Base-by-base conservation (phyloP, 306 rosid genomes). In the Trichosanthes cucumerina region DNA sequence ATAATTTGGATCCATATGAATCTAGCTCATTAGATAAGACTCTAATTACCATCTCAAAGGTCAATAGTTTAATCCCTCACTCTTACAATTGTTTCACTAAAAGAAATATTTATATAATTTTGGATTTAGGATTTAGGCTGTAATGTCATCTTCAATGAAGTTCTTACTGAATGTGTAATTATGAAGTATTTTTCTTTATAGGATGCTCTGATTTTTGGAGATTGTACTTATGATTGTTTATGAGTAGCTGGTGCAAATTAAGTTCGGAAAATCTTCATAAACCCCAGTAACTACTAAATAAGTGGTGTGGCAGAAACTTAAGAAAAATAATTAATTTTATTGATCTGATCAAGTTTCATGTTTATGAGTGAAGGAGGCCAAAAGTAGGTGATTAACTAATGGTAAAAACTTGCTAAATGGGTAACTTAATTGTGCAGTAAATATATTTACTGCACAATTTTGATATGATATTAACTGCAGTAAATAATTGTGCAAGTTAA, bases 301-400 rank as follows among this genome's bases (percentile, higher is more conserved):
- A 63, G 70, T 62, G 70, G 6, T 64, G 71, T 21, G 69, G 69
- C 47, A 34, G 73, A 19, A 34, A 64, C 72, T 64, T 64, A 64
- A 34, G 49, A 66, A 38, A 66, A 38, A 21, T 8, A 38, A 39
- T 9, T 7, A 38, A 65, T 18, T 66, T 9, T 38, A 38, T 9
- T 66, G 1, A 38, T 66, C 74, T 38, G 74, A 66, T 66, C 2
- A 7, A 18, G 3, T 66, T 21, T 39, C 74, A 66, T 9, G 28
- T 66, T 66, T 66, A 38, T 9, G 16, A 39, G 74, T 38, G 28
- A 38, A 36, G 49, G 26, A 8, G 49, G 15, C 26, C 15, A 65
- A 9, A 65, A 65, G 24, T 34, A 18, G 47, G 72, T 34, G 24
- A 64, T 64, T 36, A 38, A 36, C 73, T 65, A 4, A 65, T 36